Percentiles rank a stretch among this genome's conserved stretches.
phyloP scores from a whole-genome alignment of 192 early-diverging fungal genomes.

The Podila verticillata region DNA sequence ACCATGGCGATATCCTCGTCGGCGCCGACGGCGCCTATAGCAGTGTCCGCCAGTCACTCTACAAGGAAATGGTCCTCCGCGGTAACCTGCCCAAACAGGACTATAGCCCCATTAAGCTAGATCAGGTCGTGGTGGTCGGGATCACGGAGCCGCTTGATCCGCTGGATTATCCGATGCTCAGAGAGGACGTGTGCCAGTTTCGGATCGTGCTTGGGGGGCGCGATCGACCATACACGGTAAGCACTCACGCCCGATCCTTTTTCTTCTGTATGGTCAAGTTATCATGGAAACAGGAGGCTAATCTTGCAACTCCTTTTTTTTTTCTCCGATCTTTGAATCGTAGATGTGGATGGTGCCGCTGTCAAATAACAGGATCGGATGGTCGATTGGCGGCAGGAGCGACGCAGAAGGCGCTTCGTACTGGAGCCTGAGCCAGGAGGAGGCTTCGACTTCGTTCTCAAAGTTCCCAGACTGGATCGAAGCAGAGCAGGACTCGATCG shows the following conservation, averaged over 20 bases:
- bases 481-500: conserved; percentile 36
- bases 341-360: conserved; percentile 51
- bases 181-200: conserved; percentile 49
- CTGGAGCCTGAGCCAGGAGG: conserved; percentile 45
- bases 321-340: not conserved
- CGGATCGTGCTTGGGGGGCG: conserved; percentile 41
- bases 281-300: too few relatives aligned
- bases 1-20: conserved; percentile 37
- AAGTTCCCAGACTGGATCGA: conserved; percentile 39
- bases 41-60: conserved; percentile 35
- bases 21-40: conserved; percentile 43
- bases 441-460: conserved; percentile 18
- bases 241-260: not conserved
- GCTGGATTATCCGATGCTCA: conserved; percentile 30
- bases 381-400: conserved; percentile 41
- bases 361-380: conserved; percentile 33
- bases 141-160: conserved; percentile 31
- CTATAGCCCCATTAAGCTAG: conserved; percentile 36
- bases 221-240: conserved; percentile 38
- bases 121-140: conserved; percentile 43
- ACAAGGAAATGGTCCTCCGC: conserved; percentile 24
- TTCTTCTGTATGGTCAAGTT: too few relatives aligned
- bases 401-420: conserved; percentile 17
- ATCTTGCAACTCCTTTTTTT: not conserved
- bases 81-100: conserved; percentile 40